Base-by-base conservation (phyloP, 768 basidiomycete species). In the Hygrocybe coccinea region DNA sequence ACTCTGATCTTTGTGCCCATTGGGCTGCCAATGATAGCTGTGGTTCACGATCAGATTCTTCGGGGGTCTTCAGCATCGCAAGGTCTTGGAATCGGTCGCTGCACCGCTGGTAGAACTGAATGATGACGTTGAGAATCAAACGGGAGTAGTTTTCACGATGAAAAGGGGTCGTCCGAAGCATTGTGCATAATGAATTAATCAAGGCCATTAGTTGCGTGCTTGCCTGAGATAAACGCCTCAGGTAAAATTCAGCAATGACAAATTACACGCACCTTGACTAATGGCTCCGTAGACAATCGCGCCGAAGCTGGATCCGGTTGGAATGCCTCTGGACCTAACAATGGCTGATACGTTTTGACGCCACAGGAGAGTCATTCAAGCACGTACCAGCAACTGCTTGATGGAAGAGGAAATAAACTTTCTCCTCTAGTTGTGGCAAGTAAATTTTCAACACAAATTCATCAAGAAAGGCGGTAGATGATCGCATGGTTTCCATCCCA, bases 21-120 rank as follows among this genome's bases (percentile, higher is more conserved):
- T 86, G 78, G 47, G 88, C 82, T 54, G 85, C 77, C 46, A 86
- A 65, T n/a, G 81, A 74, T 21, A 88, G 60, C 46, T 74, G 69
- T 50, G 80, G 67, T 56, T 81, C 81, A 35, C 69, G 68, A 7
- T 70, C 74, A 14, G 64, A 39, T 15, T 71, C 74, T n/a, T 60
- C 60, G 34, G 66, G 63, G 19, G 69, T 62, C 22, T 64, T 60
- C 2, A 69, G 59, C 2, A 82, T 76, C 11, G 88, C 85, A 34
- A 90, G 73, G 64, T 83, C 81, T 59, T 92, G 87, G 67, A 91
- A 97, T 37, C 85, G 80, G 64, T 93, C 87, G 61, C 90, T 92
- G 61, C 93, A 97, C 24, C 89, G 83, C 66, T 97, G 92, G 64
- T 97, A 97, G 66, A 95, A 97, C 68, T 97, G 94, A 38, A 95